Percentiles rank a stretch among this genome's conserved stretches.
phyloP scores from a whole-genome alignment of 2,329 filamentous ascomycete genomes.

The Capronia coronata region DNA sequence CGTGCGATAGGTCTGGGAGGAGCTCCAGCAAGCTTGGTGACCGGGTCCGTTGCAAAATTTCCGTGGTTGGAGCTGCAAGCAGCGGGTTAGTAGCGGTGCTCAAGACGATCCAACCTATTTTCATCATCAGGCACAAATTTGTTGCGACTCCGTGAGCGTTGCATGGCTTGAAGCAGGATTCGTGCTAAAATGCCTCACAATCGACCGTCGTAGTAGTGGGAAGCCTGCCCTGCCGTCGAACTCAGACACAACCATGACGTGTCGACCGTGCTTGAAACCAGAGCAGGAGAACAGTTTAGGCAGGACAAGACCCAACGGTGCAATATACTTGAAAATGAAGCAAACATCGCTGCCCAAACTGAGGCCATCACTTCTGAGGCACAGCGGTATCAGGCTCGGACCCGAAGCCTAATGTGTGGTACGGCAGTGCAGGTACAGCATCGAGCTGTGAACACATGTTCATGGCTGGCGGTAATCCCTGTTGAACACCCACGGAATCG shows the following conservation, averaged over 20 bases:
- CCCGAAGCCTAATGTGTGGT: conserved; percentile 4
- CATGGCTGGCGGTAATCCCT: not conserved
- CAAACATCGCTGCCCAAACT: conserved; percentile 14
- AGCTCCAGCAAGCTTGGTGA: not conserved
- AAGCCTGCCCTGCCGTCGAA: conserved; percentile 10
- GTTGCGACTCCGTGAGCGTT: not conserved
- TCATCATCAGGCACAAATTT: not conserved
- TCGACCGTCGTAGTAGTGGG: conserved; percentile 5
- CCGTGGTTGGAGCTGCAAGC: conserved; percentile 10
- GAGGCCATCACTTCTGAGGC: not conserved
- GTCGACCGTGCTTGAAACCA: conserved; percentile 6
- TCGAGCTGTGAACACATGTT: conserved; percentile 19
- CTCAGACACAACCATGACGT: not conserved
- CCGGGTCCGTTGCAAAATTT: not conserved
- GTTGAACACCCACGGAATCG: not conserved
- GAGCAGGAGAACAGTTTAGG: not conserved
- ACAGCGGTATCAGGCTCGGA: not conserved
- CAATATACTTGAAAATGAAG: conserved; percentile 14
- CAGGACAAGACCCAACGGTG: not conserved
- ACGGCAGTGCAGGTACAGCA: conserved; percentile 14
- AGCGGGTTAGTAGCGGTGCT: conserved; percentile 6
- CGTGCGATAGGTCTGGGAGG: not conserved
- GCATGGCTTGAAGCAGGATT: conserved; percentile 12
- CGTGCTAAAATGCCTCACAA: conserved; percentile 18
- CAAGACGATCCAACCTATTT: conserved; percentile 11